phyloP scores from a whole-genome alignment of 2,329 filamentous ascomycete genomes.

The Monilinia polystroma region DNA sequence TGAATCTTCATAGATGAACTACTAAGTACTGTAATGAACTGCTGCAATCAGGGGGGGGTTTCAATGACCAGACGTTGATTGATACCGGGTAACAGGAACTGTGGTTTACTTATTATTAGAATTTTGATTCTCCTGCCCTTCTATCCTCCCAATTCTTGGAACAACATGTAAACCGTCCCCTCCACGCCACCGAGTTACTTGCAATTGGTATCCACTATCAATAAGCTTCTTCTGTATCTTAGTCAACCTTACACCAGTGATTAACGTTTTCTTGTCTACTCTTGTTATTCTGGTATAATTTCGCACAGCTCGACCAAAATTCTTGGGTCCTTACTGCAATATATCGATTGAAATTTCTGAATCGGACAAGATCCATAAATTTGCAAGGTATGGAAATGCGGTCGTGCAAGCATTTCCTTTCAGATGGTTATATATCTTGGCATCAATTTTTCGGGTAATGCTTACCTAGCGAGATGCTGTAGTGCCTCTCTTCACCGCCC shows the following conservation, averaged over 20 bases:
- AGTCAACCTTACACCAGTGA: neutral
- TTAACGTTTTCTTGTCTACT: neutral
- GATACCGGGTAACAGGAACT: neutral
- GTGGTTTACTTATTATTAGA: no score
- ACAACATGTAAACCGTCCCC: neutral
- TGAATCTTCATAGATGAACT: neutral
- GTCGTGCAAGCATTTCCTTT: no score
- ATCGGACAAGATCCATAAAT: conserved; percentile 2
- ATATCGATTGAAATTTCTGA: neutral
- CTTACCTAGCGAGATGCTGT: neutral
- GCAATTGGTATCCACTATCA: neutral
- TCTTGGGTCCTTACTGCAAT: neutral
- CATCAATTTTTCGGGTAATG: conserved; percentile 1
- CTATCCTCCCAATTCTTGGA: neutral
- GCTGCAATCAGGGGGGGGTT: no score
- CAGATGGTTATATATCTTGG: no score
- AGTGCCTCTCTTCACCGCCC: conserved; percentile 2
- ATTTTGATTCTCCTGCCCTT: no score
- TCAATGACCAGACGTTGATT: neutral
- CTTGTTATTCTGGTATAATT: neutral
- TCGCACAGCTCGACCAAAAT: neutral
- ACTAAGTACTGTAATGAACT: no score
- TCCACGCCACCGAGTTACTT: neutral
- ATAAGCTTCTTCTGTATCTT: neutral
- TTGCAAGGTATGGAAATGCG: conserved; percentile 3